Evolutionary conservation across 495 filamentous ascomycete genomes (phyloP), one percentile per base, ranked within the genome.

Genomic region (Achaetomiella virescens): DNA sequence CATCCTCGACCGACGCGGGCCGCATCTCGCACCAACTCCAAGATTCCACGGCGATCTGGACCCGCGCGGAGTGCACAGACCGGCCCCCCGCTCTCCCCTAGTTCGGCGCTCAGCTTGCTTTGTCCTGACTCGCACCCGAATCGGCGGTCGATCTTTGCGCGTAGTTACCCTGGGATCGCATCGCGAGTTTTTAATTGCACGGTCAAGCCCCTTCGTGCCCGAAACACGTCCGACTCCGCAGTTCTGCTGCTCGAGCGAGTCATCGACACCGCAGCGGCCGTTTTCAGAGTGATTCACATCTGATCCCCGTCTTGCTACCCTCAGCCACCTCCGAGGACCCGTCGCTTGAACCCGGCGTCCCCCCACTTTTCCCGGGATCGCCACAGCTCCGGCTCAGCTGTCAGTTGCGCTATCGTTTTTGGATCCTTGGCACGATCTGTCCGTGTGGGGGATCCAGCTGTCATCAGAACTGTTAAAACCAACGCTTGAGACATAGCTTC

Each of bases 1-100:
- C 57, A 60, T 60, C 52, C 31, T 60, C 51, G 57, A 56, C 42
- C 58, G 48, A 52, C 48, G 52, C 46, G 25, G 49, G 47, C 55
- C 44, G 6, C 48, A 18, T 18, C 48, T 27, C 35, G 15, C n/a
- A 22, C 21, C 52, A 35, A 52, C 58, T 35, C 46, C 33, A 45
- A 4, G 12, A 38, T 47, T 41, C 47, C 33, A 42, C 58, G 14
- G 42, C 24, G 9, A 45, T 59, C 44, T 45, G 42, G 36, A 15
- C 27, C 35, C 24, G 35, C 6, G 10, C 11, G n/a, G 37, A 29
- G 22, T 31, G 42, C 49, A 58, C 55, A 51, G 55, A 40, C 48
- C 48, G 27, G 12, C 20, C 31, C 49, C 38, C 25, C n/a, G 37
- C 51, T 45, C 44, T 40, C 41, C 7, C 51, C 27, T 11, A 55